Evolutionary conservation across 306 rosid genomes (phyloP).

Genomic region (Trifolium pratense): DNA sequence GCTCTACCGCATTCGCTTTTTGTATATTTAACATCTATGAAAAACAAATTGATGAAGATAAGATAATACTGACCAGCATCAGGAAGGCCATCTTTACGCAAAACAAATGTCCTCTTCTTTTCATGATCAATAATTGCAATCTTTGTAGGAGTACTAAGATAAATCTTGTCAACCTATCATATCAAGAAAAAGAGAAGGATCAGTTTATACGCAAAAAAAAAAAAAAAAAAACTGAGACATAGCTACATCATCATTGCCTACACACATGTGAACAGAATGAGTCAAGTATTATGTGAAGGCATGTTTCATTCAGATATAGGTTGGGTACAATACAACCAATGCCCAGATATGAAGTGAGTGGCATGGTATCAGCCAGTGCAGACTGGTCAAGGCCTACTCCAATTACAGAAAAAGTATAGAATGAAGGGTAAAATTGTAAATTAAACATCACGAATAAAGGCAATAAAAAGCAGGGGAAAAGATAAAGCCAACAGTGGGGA

Average conservation of each 20-base stretch:
- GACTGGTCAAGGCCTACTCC: neutral
- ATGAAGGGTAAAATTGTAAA: neutral
- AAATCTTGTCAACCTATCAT: slow-evolving; percentile 88
- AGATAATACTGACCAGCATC: slow-evolving; percentile 83
- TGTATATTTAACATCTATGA: slow-evolving; percentile 4
- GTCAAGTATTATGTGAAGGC: neutral
- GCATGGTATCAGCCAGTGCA: slow-evolving; percentile 16
- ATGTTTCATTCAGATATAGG: slow-evolving; percentile 20
- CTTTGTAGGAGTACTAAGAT: slow-evolving; percentile 93
- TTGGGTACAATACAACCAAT: neutral
- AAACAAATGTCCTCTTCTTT: slow-evolving; percentile 90
- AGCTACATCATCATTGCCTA: slow-evolving; percentile 23
- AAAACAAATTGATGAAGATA: slow-evolving; percentile 25
- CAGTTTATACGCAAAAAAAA: slow-evolving; percentile 19
- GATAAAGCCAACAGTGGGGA: neutral
- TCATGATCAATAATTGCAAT: slow-evolving; percentile 97
- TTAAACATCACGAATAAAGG: neutral
- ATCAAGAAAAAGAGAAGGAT: slow-evolving; percentile 28
- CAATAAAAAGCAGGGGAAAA: neutral
- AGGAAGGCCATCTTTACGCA: slow-evolving; percentile 98
- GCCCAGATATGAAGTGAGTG: slow-evolving; percentile 8
- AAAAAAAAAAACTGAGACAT: slow-evolving; percentile 28
- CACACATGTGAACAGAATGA: slow-evolving; percentile 13
- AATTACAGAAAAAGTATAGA: neutral
- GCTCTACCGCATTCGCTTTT: neutral